Percentiles rank a stretch among this genome's conserved stretches.
Conservation (phyloP, 768 basidiomycete species). For the Psilocybe cubensis region DNA sequence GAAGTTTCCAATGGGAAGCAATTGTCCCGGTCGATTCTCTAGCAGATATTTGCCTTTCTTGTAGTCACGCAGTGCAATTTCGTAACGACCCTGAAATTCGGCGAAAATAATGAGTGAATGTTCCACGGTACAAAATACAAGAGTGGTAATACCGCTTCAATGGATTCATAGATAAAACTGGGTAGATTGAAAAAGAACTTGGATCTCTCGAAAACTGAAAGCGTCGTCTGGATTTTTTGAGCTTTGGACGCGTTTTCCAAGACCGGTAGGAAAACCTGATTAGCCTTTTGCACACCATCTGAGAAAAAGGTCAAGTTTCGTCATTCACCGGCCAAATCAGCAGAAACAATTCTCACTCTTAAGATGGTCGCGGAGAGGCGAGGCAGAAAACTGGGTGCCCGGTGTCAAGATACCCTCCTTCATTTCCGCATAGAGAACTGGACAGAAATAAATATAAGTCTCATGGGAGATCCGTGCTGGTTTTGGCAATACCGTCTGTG, state of each 20-base stretch:
- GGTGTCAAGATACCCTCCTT: constrained; percentile 81
- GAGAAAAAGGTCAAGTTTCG: constrained; percentile 5
- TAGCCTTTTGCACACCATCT: constrained; percentile 93
- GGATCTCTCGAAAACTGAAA: constrained; percentile 94
- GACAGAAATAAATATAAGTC: neutral
- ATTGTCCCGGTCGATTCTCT: constrained; percentile 86
- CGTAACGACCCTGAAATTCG: constrained; percentile 80
- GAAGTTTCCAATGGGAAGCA: constrained; percentile 68
- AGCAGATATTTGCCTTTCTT: constrained; percentile 94
- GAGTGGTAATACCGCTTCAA: constrained; percentile 68
- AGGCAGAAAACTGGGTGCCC: constrained; percentile 80
- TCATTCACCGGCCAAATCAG: constrained; percentile 3
- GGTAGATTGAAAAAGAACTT: constrained; percentile 99
- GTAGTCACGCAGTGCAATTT: constrained; percentile 92
- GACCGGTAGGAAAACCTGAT: constrained; percentile 95
- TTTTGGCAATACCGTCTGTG: constrained; percentile 72
- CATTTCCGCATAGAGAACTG: constrained; percentile 93
- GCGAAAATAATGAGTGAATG: neutral
- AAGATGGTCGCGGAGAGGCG: constrained; percentile 79
- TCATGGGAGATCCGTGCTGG: neutral
- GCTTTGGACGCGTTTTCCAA: constrained; percentile 96
- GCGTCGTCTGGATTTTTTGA: constrained; percentile 87
- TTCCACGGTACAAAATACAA: neutral
- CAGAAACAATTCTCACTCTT: constrained; percentile 61
- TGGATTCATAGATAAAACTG: constrained; percentile 82